Conservation (phyloP, 495 filamentous ascomycete genomes). For the Talaromyces ruber region DNA sequence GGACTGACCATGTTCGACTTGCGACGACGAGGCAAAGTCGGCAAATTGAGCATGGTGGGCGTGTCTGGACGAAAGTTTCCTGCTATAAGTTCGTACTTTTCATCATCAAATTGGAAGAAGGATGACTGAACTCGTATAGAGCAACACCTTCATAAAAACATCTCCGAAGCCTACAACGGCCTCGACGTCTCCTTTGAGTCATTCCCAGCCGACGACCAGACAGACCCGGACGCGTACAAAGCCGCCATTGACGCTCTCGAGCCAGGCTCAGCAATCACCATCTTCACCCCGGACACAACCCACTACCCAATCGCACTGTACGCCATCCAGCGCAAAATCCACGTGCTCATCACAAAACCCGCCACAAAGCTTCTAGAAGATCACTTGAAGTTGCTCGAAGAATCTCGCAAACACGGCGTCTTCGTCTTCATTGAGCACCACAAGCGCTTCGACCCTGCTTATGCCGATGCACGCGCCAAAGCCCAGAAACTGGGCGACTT, state of each 20-base stretch:
- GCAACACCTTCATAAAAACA: slow-evolving; percentile 81
- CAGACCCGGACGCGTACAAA: slow-evolving; percentile 81
- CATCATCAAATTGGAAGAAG: not conserved
- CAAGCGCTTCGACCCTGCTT: slow-evolving; percentile 90
- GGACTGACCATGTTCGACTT: slow-evolving; percentile 87
- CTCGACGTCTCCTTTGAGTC: slow-evolving; percentile 78
- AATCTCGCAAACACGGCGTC: slow-evolving; percentile 64
- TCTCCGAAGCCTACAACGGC: slow-evolving; percentile 76
- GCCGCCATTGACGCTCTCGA: slow-evolving; percentile 76
- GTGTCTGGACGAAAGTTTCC: slow-evolving; percentile 83
- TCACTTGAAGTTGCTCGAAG: slow-evolving; percentile 66
- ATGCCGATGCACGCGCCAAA: slow-evolving; percentile 70
- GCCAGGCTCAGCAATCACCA: slow-evolving; percentile 83
- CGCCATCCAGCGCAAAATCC: slow-evolving; percentile 75
- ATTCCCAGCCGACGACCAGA: slow-evolving; percentile 61
- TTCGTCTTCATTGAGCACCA: slow-evolving; percentile 96
- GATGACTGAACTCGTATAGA: slow-evolving; percentile 34
- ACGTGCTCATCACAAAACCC: slow-evolving; percentile 94
- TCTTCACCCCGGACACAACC: slow-evolving; percentile 92
- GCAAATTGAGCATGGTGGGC: slow-evolving; percentile 80
- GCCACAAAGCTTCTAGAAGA: slow-evolving; percentile 75
- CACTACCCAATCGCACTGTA: slow-evolving; percentile 94
- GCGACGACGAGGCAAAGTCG: slow-evolving; percentile 78
- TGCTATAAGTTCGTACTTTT: slow-evolving; percentile 62
- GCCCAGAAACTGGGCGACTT: slow-evolving; percentile 76